Evolutionary conservation across 805 yeast genomes (phyloP).

Genomic region (Wickerhamiella azymoides): DNA sequence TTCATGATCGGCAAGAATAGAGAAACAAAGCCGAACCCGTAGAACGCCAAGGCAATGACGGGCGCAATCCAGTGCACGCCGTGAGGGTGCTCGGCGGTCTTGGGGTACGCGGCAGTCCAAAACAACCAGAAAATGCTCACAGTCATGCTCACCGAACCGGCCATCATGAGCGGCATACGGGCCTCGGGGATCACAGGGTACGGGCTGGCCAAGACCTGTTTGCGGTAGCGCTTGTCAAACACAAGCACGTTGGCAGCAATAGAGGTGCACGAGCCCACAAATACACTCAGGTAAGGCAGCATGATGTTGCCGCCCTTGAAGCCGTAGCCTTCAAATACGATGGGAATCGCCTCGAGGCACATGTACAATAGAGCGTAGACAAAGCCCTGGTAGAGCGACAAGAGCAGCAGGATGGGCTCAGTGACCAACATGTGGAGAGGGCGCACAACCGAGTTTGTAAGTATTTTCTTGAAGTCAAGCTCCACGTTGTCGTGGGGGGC

Average conservation of each 20-base stretch:
- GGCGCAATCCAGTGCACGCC: slow-evolving; percentile 76
- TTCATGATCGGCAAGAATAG: slow-evolving; percentile 52
- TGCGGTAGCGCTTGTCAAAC: slow-evolving; percentile 41
- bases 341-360: slow-evolving; percentile 28
- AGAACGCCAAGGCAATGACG: slow-evolving; percentile 45
- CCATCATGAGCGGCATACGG: slow-evolving; percentile 61
- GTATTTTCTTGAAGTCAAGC: slow-evolving; percentile 29
- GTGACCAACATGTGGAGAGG: slow-evolving; percentile 24
- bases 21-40: slow-evolving; percentile 54
- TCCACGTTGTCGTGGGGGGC: slow-evolving; percentile 41
- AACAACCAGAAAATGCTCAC: slow-evolving; percentile 74
- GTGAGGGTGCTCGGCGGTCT: slow-evolving; percentile 28
- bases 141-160: slow-evolving; percentile 56
- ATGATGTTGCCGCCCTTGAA: slow-evolving; percentile 49
- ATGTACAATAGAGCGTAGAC: slow-evolving; percentile 29
- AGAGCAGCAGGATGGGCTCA: slow-evolving; percentile 27
- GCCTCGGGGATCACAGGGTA: slow-evolving; percentile 58
- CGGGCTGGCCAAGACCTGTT: slow-evolving; percentile 35
- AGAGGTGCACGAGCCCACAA: slow-evolving; percentile 53
- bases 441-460: slow-evolving; percentile 22
- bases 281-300: slow-evolving; percentile 67
- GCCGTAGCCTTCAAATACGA: slow-evolving; percentile 38
- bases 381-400: slow-evolving; percentile 28
- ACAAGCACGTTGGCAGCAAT: slow-evolving; percentile 36
- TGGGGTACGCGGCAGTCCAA: slow-evolving; percentile 71